Base-by-base conservation (phyloP, 2,329 filamentous ascomycete genomes). In the Shiraia sp. region DNA sequence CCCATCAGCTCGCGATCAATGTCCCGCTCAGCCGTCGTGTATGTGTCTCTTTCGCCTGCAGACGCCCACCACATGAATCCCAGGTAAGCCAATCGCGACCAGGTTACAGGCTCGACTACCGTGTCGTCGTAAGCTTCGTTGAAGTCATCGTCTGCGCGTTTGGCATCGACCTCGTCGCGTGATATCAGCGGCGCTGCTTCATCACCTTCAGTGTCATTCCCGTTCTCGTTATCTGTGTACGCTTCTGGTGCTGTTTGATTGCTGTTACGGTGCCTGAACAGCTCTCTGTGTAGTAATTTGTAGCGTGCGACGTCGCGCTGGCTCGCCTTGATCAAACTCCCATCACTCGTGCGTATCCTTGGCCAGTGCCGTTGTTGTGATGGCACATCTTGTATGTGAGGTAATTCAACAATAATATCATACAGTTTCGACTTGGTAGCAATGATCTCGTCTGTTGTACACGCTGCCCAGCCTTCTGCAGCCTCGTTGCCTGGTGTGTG, bases 391-490 rank as follows among this genome's bases (percentile, higher is more conserved):
- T 85, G 75, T 5, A 79, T 68, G 1, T 83, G 78, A 1, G 90
- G 89, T 61, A 97, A 80, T 39, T 88, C 89, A 46, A 97, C 85
- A 27, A 96, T 79, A 57, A 96, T 79, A 65, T 99, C 93, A 77
- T 90, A 97, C 2, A 99, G 80, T 2, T 87, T 81, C 36, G 85
- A 81, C 72, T 97, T 97, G 69, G 89, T 87, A 32, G 83, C 84
- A 10, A 99, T 79, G 44, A 99, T 93, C 61, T 88, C 92, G 71
- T 99, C 93, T 2, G 92, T 97, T 3, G 92, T 96, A 69, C 91
- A 96, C 10, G 92, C 93, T 45, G 96, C 85, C 90, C 91, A 99
- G 27, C 90, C 88, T 24, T 23, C 77, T 77, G 16, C 71, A 8
- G 44, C 27, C 23, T 51, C 65, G 29, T 81, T 77, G 16, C 76